Conservation (phyloP, 2,329 filamentous ascomycete genomes). For the Allantophomopsis cytisporea region DNA sequence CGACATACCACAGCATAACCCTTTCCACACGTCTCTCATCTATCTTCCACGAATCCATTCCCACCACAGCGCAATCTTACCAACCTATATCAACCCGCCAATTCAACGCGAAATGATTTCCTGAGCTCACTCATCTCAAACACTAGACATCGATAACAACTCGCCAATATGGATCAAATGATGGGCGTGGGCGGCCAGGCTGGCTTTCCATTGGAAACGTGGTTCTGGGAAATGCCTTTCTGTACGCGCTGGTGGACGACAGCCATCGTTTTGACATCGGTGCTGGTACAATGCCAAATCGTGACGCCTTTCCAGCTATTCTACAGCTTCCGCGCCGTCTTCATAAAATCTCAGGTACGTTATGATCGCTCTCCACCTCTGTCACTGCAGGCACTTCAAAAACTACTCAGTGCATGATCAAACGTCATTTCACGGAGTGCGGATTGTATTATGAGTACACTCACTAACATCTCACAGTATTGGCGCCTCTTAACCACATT, state of each 20-base stretch:
- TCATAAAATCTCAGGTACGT: slow-evolving; percentile 77
- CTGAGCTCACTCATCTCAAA: no score
- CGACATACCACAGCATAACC: not conserved
- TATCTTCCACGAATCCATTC: no score
- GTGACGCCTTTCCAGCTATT: slow-evolving; percentile 91
- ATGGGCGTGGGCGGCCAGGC: slow-evolving; percentile 32
- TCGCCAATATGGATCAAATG: slow-evolving; percentile 18
- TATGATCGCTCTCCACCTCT: no score
- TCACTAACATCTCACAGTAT: slow-evolving; percentile 42
- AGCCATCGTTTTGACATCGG: slow-evolving; percentile 74
- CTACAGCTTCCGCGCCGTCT: slow-evolving; percentile 89
- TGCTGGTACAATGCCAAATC: slow-evolving; percentile 85
- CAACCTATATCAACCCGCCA: no score
- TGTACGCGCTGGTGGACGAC: slow-evolving; percentile 97
- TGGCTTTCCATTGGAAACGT: slow-evolving; percentile 76
- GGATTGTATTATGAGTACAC: no score
- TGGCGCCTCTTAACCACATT: slow-evolving; percentile 96
- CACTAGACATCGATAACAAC: no score
- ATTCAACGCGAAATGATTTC: no score
- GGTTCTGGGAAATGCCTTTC: slow-evolving; percentile 98
- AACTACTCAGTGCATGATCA: no score
- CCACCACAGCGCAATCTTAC: no score
- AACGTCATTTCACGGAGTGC: no score
- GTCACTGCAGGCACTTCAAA: no score
- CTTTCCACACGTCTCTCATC: not conserved